Conservation (phyloP, 2,329 filamentous ascomycete species). For the Aspergillus viridinutans region DNA sequence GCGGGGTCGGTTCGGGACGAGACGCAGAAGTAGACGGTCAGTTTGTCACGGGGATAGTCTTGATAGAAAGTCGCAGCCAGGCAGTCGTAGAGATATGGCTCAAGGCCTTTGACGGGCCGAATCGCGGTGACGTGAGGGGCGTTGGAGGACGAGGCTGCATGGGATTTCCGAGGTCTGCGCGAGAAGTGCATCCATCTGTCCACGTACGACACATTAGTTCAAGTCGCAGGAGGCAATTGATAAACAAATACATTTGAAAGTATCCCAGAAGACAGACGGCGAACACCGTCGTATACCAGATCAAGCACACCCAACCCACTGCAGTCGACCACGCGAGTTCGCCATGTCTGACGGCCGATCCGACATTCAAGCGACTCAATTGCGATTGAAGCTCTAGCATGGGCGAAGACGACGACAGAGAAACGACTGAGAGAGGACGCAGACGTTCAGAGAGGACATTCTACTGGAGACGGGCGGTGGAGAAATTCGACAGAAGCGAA, state of each 20-base stretch:
- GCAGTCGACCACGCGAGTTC: conserved; percentile 33
- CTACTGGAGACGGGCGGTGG: conserved; percentile 6
- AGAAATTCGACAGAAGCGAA: neutral
- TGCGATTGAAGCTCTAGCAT: conserved; percentile 27
- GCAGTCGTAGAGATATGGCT: conserved; percentile 87
- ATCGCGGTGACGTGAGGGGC: conserved; percentile 85
- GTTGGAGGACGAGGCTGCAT: conserved; percentile 38
- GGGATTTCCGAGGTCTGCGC: conserved; percentile 40
- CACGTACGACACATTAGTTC: conserved; percentile 6
- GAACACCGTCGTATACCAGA: conserved; percentile 55
- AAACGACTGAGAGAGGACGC: neutral
- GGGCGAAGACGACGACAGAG: conserved; percentile 14
- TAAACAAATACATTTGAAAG: conserved; percentile 51
- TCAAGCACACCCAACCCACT: conserved; percentile 45
- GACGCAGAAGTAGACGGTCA: conserved; percentile 81
- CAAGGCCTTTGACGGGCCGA: conserved; percentile 87
- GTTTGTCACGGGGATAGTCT: conserved; percentile 69
- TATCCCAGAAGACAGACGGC: conserved; percentile 57
- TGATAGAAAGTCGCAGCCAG: conserved; percentile 81
- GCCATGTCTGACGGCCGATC: conserved; percentile 26
- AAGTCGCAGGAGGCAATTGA: neutral
- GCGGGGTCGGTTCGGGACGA: conserved; percentile 71
- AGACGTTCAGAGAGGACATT: conserved; percentile 12
- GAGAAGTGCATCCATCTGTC: conserved; percentile 54
- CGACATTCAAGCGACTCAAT: conserved; percentile 17